Percentiles rank a stretch among this genome's conserved stretches.
Evolutionary conservation across 441 rosid genomes (phyloP).

Genomic region (Pelargonium exstipulatum): DNA sequence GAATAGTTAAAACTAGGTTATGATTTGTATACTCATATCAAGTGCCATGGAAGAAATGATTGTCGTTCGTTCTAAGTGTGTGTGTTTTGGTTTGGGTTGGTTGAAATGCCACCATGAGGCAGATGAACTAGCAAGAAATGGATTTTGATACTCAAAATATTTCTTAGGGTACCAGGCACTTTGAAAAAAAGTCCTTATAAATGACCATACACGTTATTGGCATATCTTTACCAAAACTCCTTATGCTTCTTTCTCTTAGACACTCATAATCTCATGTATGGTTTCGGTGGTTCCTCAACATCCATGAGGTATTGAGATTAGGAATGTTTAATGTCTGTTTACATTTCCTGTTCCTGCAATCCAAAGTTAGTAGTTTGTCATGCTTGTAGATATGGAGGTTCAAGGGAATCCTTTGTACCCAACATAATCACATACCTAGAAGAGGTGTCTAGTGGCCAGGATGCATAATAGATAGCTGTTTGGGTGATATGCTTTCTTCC

Average conservation of each 20-base stretch:
- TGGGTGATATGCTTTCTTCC: not conserved
- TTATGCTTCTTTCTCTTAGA: slow-evolving; percentile 5
- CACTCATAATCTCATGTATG: not conserved
- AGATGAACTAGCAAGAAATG: not conserved
- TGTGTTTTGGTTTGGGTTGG: not conserved
- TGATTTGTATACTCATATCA: not conserved
- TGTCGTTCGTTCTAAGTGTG: not conserved
- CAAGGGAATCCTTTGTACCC: not conserved
- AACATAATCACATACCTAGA: not conserved
- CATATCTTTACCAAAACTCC: not conserved
- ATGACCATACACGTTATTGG: not conserved
- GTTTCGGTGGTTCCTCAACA: not conserved
- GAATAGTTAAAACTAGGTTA: not conserved
- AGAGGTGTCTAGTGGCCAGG: not conserved
- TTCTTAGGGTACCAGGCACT: not conserved
- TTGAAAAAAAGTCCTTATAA: not conserved
- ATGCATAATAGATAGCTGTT: slow-evolving; percentile 3
- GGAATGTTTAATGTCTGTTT: not conserved
- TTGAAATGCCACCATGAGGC: not conserved
- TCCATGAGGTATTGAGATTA: not conserved
- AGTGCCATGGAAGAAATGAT: not conserved
- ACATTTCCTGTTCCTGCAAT: not conserved
- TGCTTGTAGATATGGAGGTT: not conserved
- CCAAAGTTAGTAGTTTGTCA: slow-evolving; percentile 1
- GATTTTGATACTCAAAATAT: not conserved